Percentiles rank a stretch among this genome's conserved stretches.
Evolutionary conservation across 1,284 basidiomycete species (phyloP).

Genomic region (Malassezia caprae): DNA sequence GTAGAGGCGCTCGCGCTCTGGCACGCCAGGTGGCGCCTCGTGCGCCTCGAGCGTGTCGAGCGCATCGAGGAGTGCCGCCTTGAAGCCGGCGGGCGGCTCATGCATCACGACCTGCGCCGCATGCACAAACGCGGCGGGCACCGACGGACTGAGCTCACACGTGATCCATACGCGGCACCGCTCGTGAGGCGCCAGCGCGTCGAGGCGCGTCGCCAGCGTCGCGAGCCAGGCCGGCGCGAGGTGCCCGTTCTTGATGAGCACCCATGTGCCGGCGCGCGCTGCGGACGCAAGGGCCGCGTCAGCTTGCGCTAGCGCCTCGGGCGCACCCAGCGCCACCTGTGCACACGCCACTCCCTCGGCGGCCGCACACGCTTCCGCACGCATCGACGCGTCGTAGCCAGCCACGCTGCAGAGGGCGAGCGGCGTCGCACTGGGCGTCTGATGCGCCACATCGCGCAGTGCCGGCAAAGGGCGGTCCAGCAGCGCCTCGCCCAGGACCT

Average conservation of each 20-base stretch:
- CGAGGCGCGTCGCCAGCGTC: slow-evolving; percentile 43
- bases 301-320: slow-evolving; percentile 39
- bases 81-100: slow-evolving; percentile 45
- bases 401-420: slow-evolving; percentile 43
- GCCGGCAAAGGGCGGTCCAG: slow-evolving; percentile 46
- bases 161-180: slow-evolving; percentile 45
- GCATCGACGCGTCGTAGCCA: slow-evolving; percentile 43
- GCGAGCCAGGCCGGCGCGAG: slow-evolving; percentile 43
- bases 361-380: slow-evolving; percentile 38
- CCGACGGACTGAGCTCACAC: slow-evolving; percentile 41
- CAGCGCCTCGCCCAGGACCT: slow-evolving; percentile 71
- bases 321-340: slow-evolving; percentile 45
- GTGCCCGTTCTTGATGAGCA: slow-evolving; percentile 46
- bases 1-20: slow-evolving; percentile 37
- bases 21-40: slow-evolving; percentile 24
- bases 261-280: slow-evolving; percentile 40
- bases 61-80: slow-evolving; percentile 40
- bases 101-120: slow-evolving; percentile 44
- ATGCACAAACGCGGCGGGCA: slow-evolving; percentile 42
- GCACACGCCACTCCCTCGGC: slow-evolving; percentile 26
- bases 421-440: slow-evolving; percentile 33
- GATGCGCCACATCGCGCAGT: slow-evolving; percentile 29
- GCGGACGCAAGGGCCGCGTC: slow-evolving; percentile 42
- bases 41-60: slow-evolving; percentile 23
- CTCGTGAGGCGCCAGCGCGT: slow-evolving; percentile 32